Conservation (phyloP, 2,329 filamentous ascomycete genomes). For the Emericellopsis cladophorae region DNA sequence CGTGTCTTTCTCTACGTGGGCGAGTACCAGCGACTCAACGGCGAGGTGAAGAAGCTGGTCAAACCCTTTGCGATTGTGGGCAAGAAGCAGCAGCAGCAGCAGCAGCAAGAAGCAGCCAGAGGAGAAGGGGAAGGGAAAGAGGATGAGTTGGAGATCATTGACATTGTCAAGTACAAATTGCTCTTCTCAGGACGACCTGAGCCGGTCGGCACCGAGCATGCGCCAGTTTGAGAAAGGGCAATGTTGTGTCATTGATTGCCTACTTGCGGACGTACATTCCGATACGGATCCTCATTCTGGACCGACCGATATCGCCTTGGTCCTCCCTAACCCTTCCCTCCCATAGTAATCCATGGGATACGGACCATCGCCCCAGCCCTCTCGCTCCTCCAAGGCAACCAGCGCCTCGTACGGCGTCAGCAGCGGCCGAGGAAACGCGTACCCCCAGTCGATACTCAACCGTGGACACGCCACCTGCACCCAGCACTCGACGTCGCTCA, state of each 20-base stretch:
- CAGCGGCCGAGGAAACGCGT: constrained; percentile 80
- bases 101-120: constrained; percentile 21
- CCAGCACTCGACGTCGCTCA: constrained; percentile 93
- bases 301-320: constrained; percentile 31
- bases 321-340: constrained; percentile 78
- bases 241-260: no score
- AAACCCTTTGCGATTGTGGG: constrained; percentile 70
- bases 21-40: constrained; percentile 75
- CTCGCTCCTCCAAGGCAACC: constrained; percentile 67
- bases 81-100: constrained; percentile 16
- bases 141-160: constrained; percentile 63
- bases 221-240: constrained; percentile 4
- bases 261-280: neutral
- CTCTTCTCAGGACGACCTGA: constrained; percentile 77
- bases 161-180: constrained; percentile 79
- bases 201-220: constrained; percentile 50
- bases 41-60: constrained; percentile 78
- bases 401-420: constrained; percentile 93
- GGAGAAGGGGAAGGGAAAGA: constrained; percentile 28
- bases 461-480: constrained; percentile 96
- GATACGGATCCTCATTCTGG: constrained; percentile 6
- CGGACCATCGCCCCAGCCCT: constrained; percentile 62
- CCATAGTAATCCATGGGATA: constrained; percentile 99
- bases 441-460: constrained; percentile 96
- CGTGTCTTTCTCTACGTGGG: constrained; percentile 80